Base-by-base conservation (phyloP, 192 early-diverging fungal species). In the Coemansia sp. region DNA sequence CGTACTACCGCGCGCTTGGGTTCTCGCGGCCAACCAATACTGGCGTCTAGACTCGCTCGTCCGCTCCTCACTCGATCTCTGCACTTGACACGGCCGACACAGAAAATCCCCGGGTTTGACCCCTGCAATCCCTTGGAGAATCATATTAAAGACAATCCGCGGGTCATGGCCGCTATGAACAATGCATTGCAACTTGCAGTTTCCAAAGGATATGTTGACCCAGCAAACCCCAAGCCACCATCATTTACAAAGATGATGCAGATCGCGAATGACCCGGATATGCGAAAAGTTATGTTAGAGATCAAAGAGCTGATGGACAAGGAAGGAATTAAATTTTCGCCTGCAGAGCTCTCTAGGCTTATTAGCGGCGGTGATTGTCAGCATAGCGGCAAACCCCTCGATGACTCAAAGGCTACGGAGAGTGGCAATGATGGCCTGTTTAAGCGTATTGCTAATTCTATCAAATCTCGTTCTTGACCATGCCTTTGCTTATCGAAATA, bases 241-340 rank as follows among this genome's bases (percentile, higher is more conserved):
- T 71, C 73, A 49, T 66, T 74, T 17, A 66, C 71, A 68, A 55
- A 67, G 66, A 59, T 83, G 62, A 72, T 73, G 75, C 65, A 67
- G 59, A 78, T 83, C 67, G 72, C 66, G 67, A 35, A 61, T 46
- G 76, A 83, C 43, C 4, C 67, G 0, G 80, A 83, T 46, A 30
- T 74, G 14, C 72, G 64, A 43, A 17, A 69, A 14, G 64, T 46
- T 30, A 55, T 72, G 2, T 26, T 42, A 53, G 61, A 67, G 30
- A 26, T 83, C 46, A 50, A 72, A 57, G n/a, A 53, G 50, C 40
- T 66, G 10, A 40, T 83, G 62, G 61, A 69, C 11, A 63, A 75
- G 30, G 80, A 83, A 32, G 76, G 76, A 4, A 69, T 83, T 16
- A 44, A 32, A 17, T 77, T 78, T 64, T 70, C 68, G 58, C 68